Percentiles rank a stretch among this genome's conserved stretches.
Conservation (phyloP, 331 rosid genomes). For the Quercus tomentella region DNA sequence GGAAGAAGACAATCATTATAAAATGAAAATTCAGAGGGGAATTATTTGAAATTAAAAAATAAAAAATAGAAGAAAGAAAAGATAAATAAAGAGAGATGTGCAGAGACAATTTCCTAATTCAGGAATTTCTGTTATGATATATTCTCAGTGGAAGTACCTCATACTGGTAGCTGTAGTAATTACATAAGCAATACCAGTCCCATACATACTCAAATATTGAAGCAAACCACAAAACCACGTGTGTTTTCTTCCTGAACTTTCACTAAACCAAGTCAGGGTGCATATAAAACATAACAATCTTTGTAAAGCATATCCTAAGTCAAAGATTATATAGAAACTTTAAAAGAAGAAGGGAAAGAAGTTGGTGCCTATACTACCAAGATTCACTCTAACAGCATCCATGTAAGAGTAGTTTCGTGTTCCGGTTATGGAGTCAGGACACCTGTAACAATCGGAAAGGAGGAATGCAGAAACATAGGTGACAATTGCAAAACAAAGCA, state of each 20-base stretch:
- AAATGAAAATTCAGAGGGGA: not conserved
- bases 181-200: slow-evolving; percentile 54
- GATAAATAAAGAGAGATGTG: too few relatives aligned
- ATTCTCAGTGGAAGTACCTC: slow-evolving; percentile 38
- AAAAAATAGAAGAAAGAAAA: too few relatives aligned
- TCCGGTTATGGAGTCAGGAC: slow-evolving; percentile 58
- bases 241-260: slow-evolving; percentile 40
- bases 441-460: slow-evolving; percentile 64
- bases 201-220: slow-evolving; percentile 52
- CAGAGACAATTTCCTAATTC: not conserved
- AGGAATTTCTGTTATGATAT: not conserved
- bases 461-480: slow-evolving; percentile 57
- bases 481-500: slow-evolving; percentile 52
- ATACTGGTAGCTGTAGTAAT: slow-evolving; percentile 64
- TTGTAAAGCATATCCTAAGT: not conserved
- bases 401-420: slow-evolving; percentile 59
- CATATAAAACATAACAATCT: not conserved
- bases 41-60: not conserved
- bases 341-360: not conserved
- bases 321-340: not conserved
- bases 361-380: slow-evolving; percentile 36
- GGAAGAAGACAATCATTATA: not conserved
- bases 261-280: slow-evolving; percentile 26
- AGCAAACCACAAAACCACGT: slow-evolving; percentile 50
- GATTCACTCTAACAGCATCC: slow-evolving; percentile 60